phyloP scores from a whole-genome alignment of 176 grass and related monocot species.

The Triticum monococcum region DNA sequence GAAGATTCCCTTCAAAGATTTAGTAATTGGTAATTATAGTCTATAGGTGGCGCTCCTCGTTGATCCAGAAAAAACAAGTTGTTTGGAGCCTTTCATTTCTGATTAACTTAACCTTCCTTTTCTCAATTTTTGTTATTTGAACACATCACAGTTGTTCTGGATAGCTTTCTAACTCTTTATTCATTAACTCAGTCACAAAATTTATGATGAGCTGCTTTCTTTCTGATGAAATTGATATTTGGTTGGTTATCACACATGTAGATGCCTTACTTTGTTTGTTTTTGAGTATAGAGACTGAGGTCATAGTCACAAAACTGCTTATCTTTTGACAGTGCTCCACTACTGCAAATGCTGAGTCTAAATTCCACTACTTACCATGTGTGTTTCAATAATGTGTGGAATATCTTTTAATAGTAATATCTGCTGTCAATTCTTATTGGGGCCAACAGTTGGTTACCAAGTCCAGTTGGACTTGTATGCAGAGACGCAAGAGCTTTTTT shows the following conservation, averaged over 20 bases:
- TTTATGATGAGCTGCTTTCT: background rate
- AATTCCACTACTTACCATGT: background rate
- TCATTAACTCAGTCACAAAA: background rate
- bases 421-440: background rate
- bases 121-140: background rate
- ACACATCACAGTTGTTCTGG: background rate
- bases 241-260: background rate
- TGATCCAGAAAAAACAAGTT: background rate
- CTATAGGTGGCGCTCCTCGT: background rate
- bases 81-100: background rate
- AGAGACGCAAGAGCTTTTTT: background rate
- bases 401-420: slow-evolving; percentile 12
- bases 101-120: background rate
- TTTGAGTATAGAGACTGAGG: background rate
- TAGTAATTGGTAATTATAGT: background rate
- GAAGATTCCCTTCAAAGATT: background rate
- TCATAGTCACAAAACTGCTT: background rate
- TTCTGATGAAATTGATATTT: background rate
- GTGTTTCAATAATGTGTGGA: background rate
- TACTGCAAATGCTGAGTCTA: background rate
- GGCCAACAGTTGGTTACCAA: background rate
- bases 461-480: background rate
- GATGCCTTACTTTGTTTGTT: slow-evolving; percentile 16
- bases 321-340: slow-evolving; percentile 7
- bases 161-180: background rate